Base-by-base conservation (phyloP, 495 filamentous ascomycete species). In the Penicillium paradoxum region DNA sequence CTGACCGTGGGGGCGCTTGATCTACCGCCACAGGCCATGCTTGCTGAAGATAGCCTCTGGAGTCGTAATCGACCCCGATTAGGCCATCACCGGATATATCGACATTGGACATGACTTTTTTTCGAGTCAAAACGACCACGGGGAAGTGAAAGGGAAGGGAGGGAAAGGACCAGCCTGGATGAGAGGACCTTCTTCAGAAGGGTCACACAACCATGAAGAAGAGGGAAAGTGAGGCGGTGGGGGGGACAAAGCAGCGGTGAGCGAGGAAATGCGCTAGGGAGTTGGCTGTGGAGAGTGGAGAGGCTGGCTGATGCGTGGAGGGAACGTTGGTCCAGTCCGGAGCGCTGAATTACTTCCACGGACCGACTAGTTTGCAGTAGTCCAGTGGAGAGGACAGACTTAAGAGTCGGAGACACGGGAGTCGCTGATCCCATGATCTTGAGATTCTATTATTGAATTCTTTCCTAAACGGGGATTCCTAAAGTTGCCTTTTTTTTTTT, bases 171-270 rank as follows among this genome's bases (percentile, higher is more conserved):
- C 59, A 65, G 62, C 58, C 55, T 61, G 63, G 63, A 64, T 55
- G 55, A 56, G 55, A 66, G 49, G 60, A 58, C 55, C 63, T 65
- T 60, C 60, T 60, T 66, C 60, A 64, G 55, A 58, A 42, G 45
- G 54, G 53, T 33, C 47, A 64, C 60, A 66, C 60, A 49, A 54
- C 48, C 55, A 49, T 49, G 21, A 59, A 57, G 57, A 52, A 39
- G 58, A 40, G 53, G 62, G 61, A 60, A 58, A 57, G 60, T 60
- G 68, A 71, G 65, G 65, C 64, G 64, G 65, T 67, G 65, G 73
- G 70, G 64, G 70, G 66, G 55, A 58, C 71, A 73, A 76, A 76
- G 71, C 72, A 73, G 73, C 73, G 73, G 73, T 76, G 72, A 75
- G 68, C 29, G 54, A 54, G 53, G 58, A 65, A 63, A 69, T 69